Conservation (phyloP, 768 basidiomycete species). For the Phlegmacium glaucopus region DNA sequence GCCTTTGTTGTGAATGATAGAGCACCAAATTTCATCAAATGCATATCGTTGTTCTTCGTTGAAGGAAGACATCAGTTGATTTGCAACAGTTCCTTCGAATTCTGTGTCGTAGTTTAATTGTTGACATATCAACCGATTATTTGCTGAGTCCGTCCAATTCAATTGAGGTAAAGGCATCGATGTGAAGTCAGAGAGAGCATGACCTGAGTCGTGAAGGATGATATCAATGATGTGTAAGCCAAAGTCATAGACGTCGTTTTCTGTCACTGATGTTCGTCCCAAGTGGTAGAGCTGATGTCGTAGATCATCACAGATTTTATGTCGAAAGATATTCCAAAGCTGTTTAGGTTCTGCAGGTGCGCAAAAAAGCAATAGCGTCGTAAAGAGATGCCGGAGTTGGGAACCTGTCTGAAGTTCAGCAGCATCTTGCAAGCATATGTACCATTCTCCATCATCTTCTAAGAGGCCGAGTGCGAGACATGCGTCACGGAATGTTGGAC, state of each 20-base stretch:
- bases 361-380: conserved; percentile 30
- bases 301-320: conserved; percentile 40
- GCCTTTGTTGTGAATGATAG: conserved; percentile 6
- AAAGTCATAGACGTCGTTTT: conserved; percentile 37
- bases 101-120: conserved; percentile 27
- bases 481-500: conserved; percentile 34
- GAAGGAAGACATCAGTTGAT: conserved; percentile 5
- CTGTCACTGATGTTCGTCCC: conserved; percentile 15
- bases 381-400: conserved; percentile 35
- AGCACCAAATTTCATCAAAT: not conserved
- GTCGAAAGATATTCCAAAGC: conserved; percentile 35
- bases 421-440: conserved; percentile 32
- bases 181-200: conserved; percentile 19
- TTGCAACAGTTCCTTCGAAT: not conserved
- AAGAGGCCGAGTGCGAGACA: conserved; percentile 40
- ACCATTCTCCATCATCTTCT: conserved; percentile 47
- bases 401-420: conserved; percentile 33
- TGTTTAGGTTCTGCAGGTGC: conserved; percentile 25
- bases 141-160: conserved; percentile 20
- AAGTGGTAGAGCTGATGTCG: conserved; percentile 13
- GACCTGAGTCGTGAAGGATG: conserved; percentile 20
- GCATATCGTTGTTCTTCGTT: conserved; percentile 28
- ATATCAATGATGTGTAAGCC: conserved; percentile 31
- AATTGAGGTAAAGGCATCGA: conserved; percentile 28
- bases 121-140: conserved; percentile 30